Evolutionary conservation across 768 basidiomycete genomes (phyloP), one percentile per base, ranked within the genome.

Genomic region (Hemileccinum impolitum): DNA sequence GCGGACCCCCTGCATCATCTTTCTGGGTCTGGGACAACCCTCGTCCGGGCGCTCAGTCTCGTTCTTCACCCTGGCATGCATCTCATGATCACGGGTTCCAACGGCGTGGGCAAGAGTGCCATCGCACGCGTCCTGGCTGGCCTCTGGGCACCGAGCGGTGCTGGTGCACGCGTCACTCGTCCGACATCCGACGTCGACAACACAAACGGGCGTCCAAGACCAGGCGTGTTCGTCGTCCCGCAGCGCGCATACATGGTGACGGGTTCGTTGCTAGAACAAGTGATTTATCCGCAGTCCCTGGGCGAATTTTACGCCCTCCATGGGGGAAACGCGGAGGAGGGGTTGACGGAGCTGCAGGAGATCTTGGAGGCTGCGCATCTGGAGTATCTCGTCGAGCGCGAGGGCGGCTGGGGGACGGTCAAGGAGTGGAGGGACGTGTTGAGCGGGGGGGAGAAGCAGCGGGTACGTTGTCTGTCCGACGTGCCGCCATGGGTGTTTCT

Each of bases 391-490:
- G 88, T 91, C 3, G 78, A 78, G 39, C 71, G 95, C 23, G 95
- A 96, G 65, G 94, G 95, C 0, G 94, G 94, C 0, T 90, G 91
- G 83, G 75, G 74, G 51, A 87, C 91, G 23, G 72, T 86, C 61
- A 97, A 96, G 69, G 94, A 97, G 67, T 98, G 94, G 94, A 80
- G 92, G 54, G 92, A 96, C 69, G 91, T 97, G 39, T 71, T 95
- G 60, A 94, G 91, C 58, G 95, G 95, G 0, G 95, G 95, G 0
- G 95, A 97, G 78, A 97, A 96, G 70, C 95, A 98, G 68, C 70
- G 94, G 61, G 86, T 88, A 21, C 34, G 50, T 32, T 8, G 23
- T 23, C 23, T 23, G 23, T 23, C 23, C n/a, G n/a, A n/a, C n/a
- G n/a, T n/a, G n/a, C n/a, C n/a, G n/a, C n/a, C n/a, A n/a, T 23